Conservation (phyloP, 768 basidiomycete species). For the Mycena belliarum region DNA sequence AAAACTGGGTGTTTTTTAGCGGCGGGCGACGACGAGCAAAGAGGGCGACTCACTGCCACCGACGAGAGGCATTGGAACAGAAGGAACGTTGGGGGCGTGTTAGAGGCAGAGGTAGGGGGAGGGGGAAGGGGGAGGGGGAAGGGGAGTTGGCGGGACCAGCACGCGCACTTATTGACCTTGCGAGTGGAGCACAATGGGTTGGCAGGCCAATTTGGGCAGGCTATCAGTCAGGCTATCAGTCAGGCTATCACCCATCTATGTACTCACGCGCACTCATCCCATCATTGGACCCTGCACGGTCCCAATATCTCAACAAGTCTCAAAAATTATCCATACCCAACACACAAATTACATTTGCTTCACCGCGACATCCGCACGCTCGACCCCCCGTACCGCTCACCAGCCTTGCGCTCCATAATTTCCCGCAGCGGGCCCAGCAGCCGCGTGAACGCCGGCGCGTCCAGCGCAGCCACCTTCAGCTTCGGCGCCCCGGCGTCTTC, state of each 20-base stretch:
- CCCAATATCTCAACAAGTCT: too few species aligned
- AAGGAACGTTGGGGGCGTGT: too few species aligned
- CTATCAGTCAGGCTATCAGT: too few species aligned
- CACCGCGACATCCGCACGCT: slow-evolving; percentile 33
- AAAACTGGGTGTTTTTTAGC: slow-evolving; percentile 2
- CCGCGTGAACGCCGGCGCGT: slow-evolving; percentile 91
- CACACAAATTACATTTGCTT: slow-evolving; percentile 7
- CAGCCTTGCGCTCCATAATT: slow-evolving; percentile 90
- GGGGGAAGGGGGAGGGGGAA: neutral
- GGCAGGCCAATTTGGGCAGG: neutral
- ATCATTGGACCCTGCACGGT: too few species aligned
- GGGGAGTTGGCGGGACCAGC: neutral
- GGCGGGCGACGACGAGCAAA: neutral
- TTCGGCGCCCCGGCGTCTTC: slow-evolving; percentile 51
- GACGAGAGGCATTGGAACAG: slow-evolving; percentile 13
- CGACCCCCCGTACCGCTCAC: slow-evolving; percentile 64
- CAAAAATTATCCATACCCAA: too few species aligned
- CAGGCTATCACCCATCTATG: too few species aligned
- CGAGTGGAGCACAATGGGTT: slow-evolving; percentile 14
- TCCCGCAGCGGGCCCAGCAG: slow-evolving; percentile 90
- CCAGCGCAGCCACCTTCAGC: slow-evolving; percentile 91
- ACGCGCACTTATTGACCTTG: neutral
- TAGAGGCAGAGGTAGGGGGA: too few species aligned
- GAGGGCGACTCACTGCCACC: slow-evolving; percentile 5
- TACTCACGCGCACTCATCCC: too few species aligned